Conservation (phyloP, 192 early-diverging fungal genomes). For the Spizellomyces punctatus region DNA sequence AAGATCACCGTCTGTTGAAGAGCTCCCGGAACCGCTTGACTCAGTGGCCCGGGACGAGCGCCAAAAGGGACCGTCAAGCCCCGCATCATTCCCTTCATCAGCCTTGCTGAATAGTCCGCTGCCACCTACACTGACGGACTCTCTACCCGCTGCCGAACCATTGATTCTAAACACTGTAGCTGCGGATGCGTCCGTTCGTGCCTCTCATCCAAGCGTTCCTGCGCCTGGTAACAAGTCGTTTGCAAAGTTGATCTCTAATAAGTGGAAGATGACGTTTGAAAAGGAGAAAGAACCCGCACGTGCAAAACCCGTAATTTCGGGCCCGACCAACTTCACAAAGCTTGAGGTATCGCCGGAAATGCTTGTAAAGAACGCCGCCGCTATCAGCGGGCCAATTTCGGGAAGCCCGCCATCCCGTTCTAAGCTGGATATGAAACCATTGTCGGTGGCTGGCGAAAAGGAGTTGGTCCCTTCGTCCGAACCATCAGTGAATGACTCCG, state of each 20-base stretch:
- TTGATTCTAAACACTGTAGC: too few relatives aligned
- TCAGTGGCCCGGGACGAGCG: background rate
- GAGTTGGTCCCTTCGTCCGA: background rate
- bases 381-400: background rate
- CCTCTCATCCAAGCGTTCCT: background rate
- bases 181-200: background rate
- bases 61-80: background rate
- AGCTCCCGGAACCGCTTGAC: background rate
- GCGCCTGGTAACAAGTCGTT: slow-evolving; percentile 10
- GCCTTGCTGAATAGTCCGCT: background rate
- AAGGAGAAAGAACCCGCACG: slow-evolving; percentile 25
- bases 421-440: background rate
- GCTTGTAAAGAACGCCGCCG: slow-evolving; percentile 11
- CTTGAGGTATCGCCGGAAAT: slow-evolving; percentile 27
- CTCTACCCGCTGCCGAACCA: too few relatives aligned
- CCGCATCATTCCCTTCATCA: background rate
- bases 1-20: background rate
- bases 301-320: slow-evolving; percentile 31
- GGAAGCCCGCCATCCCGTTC: background rate
- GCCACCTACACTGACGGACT: too few relatives aligned
- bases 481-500: background rate
- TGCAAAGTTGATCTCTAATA: slow-evolving; percentile 28
- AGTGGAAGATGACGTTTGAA: slow-evolving; percentile 32
- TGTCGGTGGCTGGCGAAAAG: background rate
- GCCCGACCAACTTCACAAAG: slow-evolving; percentile 36